These are phyloP conservation scores for Zasmidium cellare DNA, from an alignment of 2,329 filamentous ascomycete species.

Conservation along the genomic window DNA sequence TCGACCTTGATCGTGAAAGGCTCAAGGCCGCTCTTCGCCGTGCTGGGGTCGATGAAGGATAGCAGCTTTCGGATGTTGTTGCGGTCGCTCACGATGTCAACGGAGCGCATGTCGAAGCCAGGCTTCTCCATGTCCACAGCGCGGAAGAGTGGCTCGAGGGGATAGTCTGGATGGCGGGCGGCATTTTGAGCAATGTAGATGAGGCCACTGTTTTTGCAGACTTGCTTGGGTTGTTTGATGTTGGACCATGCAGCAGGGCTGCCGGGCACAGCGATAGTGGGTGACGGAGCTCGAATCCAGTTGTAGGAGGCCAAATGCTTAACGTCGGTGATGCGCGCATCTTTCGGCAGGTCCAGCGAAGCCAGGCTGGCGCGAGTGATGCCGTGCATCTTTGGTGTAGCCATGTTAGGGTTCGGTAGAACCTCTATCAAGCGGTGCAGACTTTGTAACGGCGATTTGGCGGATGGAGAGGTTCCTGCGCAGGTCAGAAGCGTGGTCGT, in stretches of 20 bases:
- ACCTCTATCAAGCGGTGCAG: too few species aligned
- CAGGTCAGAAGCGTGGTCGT: background rate
- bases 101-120: background rate
- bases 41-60: background rate
- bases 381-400: background rate
- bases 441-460: too few species aligned
- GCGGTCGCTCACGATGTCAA: background rate
- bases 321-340: background rate
- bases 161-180: background rate
- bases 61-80: background rate
- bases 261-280: background rate
- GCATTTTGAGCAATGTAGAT: background rate
- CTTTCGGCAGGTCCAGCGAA: background rate
- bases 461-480: too few species aligned
- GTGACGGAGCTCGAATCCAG: background rate
- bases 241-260: background rate
- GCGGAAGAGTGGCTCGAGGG: background rate
- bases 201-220: background rate
- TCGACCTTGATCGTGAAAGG: background rate
- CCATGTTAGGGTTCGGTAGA: background rate
- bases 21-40: background rate
- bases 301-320: background rate
- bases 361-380: background rate
- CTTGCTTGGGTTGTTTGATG: background rate
- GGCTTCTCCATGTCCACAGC: background rate